Evolutionary conservation across 495 filamentous ascomycete species (phyloP), one percentile per base, ranked within the genome.

Genomic region (Lineolata rhizophorae): DNA sequence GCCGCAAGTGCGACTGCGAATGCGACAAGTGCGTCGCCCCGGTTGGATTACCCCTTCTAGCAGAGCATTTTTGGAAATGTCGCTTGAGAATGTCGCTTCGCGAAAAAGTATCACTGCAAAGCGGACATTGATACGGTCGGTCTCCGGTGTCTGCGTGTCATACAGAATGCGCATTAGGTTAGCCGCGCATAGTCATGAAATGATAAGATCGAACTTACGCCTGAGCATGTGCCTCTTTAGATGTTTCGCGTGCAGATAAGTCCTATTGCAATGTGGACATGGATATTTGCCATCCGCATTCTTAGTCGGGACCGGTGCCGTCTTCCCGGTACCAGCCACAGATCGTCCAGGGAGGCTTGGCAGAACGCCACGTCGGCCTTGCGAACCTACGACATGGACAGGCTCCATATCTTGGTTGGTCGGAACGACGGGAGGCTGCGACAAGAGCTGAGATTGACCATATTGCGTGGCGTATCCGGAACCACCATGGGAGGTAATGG

Each of bases 21-120:
- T n/a, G n/a, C n/a, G n/a, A n/a, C n/a, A n/a, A n/a, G n/a, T n/a
- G n/a, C n/a, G n/a, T n/a, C n/a, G n/a, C n/a, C n/a, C 73, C 83
- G 15, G 77, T 90, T 17, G 85, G 85, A 57, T 94, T 94, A 28
- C 87, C 87, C 41, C 87, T 71, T 41, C 87, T 70, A 32, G 92
- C 72, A 19, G 85, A 92, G 56, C 87, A 97, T 56, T 97, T 97
- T 50, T 91, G 80, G 52, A 97, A 97, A 53, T 97, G 87, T 36
- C 87, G 76, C 60, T 97, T 97, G 49, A 97, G 58, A 41, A 97
- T 97, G 52, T 97, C 87, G 59, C 80, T 91, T 48, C 87, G 72
- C 17, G 84, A 93, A 57, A 97, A 97, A n/a, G 80, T 94, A 53
- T 97, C 87, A 50, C 83, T 76, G 60, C 87, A 97, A 27, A 97